These are phyloP conservation scores for Aspergillus saccharolyticus DNA, from an alignment of 495 filamentous ascomycete genomes.

Conservation along the genomic window DNA sequence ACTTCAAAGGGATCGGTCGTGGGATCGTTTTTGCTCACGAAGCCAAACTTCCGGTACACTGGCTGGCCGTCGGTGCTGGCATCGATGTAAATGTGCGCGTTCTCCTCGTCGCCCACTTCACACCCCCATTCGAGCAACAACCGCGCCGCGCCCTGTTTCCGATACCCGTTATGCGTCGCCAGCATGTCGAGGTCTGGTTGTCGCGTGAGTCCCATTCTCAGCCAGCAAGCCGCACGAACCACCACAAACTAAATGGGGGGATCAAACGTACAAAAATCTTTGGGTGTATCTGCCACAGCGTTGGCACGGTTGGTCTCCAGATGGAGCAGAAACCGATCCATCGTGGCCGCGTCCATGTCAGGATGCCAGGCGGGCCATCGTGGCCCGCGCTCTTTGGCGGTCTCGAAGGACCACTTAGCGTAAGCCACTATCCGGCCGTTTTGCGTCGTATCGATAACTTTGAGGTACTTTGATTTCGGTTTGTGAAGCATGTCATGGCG, in stretches of 20 bases:
- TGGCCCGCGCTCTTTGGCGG: constrained; percentile 20
- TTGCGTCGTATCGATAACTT: constrained; percentile 21
- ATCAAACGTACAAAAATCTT: constrained; percentile 12
- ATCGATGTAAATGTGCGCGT: constrained; percentile 28
- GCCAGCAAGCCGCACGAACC: no score
- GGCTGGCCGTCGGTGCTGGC: constrained; percentile 25
- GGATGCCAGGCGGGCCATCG: constrained; percentile 26
- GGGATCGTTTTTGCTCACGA: constrained; percentile 25
- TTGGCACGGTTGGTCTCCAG: constrained; percentile 1
- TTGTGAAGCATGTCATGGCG: constrained; percentile 19
- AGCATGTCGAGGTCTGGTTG: constrained; percentile 43
- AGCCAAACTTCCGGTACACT: constrained; percentile 29
- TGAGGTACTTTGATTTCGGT: constrained; percentile 24
- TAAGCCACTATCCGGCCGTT: constrained; percentile 22
- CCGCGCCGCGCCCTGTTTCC: constrained; percentile 44
- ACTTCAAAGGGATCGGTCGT: not conserved
- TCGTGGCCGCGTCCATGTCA: constrained; percentile 4
- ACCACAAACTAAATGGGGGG: no score
- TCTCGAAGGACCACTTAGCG: constrained; percentile 26
- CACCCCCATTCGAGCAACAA: constrained; percentile 50
- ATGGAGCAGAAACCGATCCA: not conserved
- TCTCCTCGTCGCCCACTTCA: constrained; percentile 32
- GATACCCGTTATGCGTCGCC: constrained; percentile 44
- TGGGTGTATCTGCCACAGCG: constrained; percentile 3
- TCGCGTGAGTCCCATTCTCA: not conserved